phyloP scores from a whole-genome alignment of 352 stramenopile species.

The Albugo laibachii region DNA sequence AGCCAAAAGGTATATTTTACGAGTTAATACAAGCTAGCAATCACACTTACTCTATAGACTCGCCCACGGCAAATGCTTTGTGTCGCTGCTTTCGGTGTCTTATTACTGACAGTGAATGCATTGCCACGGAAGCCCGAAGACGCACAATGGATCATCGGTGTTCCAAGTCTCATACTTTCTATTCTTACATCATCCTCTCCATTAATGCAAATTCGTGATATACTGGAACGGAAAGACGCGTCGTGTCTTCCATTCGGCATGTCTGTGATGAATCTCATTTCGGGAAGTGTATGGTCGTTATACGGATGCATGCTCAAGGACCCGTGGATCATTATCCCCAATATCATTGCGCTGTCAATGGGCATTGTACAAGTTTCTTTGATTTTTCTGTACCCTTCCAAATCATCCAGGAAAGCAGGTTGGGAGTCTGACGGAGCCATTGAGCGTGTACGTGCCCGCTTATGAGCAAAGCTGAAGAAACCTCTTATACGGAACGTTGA shows the following conservation, averaged over 20 bases:
- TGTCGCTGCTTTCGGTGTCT: slow-evolving; percentile 22
- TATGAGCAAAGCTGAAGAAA: too few relatives aligned
- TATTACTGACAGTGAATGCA: slow-evolving; percentile 29
- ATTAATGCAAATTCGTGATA: slow-evolving; percentile 43
- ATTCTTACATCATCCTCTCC: slow-evolving; percentile 47
- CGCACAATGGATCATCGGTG: slow-evolving; percentile 38
- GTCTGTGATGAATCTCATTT: slow-evolving; percentile 60
- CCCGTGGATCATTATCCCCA: slow-evolving; percentile 40
- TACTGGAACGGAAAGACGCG: slow-evolving; percentile 36
- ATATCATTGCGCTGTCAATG: slow-evolving; percentile 46
- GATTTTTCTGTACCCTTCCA: slow-evolving; percentile 22
- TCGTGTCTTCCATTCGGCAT: slow-evolving; percentile 54
- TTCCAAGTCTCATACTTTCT: slow-evolving; percentile 52
- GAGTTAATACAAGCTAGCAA: neutral
- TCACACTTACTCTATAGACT: slow-evolving; percentile 1
- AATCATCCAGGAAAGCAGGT: too few relatives aligned
- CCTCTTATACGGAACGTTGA: too few relatives aligned
- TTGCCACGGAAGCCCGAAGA: slow-evolving; percentile 18
- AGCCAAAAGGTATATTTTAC: slow-evolving; percentile 11
- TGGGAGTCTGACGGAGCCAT: too few relatives aligned
- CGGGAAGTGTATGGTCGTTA: slow-evolving; percentile 33
- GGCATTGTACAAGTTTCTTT: slow-evolving; percentile 49
- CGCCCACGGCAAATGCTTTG: slow-evolving; percentile 20
- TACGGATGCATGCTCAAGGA: slow-evolving; percentile 53
- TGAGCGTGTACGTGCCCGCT: too few relatives aligned